Percentiles rank a stretch among this genome's conserved stretches.
These are phyloP conservation scores for Amphichorda felina DNA, from an alignment of 2,329 filamentous ascomycete genomes.

Conservation along the genomic window DNA sequence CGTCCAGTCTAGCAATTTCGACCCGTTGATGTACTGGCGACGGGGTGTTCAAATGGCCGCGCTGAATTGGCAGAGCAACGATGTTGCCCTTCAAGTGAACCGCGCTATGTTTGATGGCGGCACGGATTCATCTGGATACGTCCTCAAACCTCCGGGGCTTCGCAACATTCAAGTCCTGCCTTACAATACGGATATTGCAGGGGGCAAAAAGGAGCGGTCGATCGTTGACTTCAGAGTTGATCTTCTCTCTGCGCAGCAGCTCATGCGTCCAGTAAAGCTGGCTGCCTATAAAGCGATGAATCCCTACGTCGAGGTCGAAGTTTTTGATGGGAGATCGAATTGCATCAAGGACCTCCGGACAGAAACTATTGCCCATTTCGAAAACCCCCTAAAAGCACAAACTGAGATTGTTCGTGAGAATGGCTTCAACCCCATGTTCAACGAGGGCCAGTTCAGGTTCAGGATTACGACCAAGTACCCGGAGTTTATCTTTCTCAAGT, in stretches of 20 bases:
- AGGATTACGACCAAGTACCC: conserved; percentile 88
- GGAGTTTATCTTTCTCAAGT: conserved; percentile 85
- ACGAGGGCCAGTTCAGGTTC: conserved; percentile 63
- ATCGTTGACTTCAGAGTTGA: conserved; percentile 77
- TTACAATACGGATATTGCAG: conserved; percentile 34
- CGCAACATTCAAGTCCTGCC: conserved; percentile 56
- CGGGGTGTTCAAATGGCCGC: conserved; percentile 96
- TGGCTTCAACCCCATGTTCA: conserved; percentile 83
- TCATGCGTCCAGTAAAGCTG: conserved; percentile 70
- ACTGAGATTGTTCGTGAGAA: conserved; percentile 78
- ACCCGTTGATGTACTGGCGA: conserved; percentile 87
- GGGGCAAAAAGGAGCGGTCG: conserved; percentile 64
- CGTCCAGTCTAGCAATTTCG: conserved; percentile 84
- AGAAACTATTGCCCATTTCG: conserved; percentile 20
- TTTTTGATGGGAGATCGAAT: conserved; percentile 48
- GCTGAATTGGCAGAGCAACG: conserved; percentile 97
- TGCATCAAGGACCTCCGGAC: conserved; percentile 1
- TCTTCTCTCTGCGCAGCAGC: conserved; percentile 86
- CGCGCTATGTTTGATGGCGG: conserved; percentile 95
- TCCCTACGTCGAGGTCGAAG: conserved; percentile 89
- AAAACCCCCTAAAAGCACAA: conserved; percentile 60
- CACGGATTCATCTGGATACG: conserved; percentile 78
- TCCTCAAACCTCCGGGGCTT: conserved; percentile 81
- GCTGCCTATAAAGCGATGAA: conserved; percentile 68
- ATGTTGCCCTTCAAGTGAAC: conserved; percentile 90